Evolutionary conservation across 169 alveolate species (phyloP).

Genomic region (Plasmodium gallinaceum): DNA sequence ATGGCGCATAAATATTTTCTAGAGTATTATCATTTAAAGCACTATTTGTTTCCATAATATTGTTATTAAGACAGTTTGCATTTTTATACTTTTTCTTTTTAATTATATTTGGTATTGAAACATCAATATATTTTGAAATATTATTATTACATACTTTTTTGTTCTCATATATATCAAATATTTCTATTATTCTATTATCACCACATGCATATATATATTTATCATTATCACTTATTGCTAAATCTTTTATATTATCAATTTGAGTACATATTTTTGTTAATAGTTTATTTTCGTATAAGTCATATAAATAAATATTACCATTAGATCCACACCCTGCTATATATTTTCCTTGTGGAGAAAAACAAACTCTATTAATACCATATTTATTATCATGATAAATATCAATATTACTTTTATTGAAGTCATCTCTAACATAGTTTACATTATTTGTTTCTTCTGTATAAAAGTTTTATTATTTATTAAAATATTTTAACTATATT

Average conservation of each 20-base stretch:
- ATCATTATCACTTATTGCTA: slow-evolving; percentile 72
- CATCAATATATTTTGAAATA: slow-evolving; percentile 50
- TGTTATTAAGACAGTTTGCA: neutral
- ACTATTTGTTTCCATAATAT: neutral
- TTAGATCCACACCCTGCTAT: slow-evolving; percentile 76
- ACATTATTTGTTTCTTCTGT: slow-evolving; percentile 42
- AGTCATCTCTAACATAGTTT: slow-evolving; percentile 22
- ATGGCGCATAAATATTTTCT: slow-evolving; percentile 42
- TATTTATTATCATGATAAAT: slow-evolving; percentile 42
- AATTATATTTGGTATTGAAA: slow-evolving; percentile 54
- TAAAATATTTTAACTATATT: slow-evolving; percentile 1
- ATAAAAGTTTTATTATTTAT: neutral
- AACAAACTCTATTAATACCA: slow-evolving; percentile 67
- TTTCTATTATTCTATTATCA: slow-evolving; percentile 53
- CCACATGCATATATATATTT: slow-evolving; percentile 77
- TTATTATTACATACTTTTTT: slow-evolving; percentile 31
- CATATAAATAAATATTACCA: slow-evolving; percentile 67
- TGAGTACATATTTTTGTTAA: slow-evolving; percentile 49
- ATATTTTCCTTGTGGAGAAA: slow-evolving; percentile 77
- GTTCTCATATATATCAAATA: slow-evolving; percentile 53
- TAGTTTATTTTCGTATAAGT: slow-evolving; percentile 66
- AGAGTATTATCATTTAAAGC: neutral
- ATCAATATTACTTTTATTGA: slow-evolving; percentile 2
- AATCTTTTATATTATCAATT: slow-evolving; percentile 62
- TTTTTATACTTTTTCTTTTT: slow-evolving; percentile 1